Conservation (phyloP, 441 rosid genomes). For the Corymbia calophylla region DNA sequence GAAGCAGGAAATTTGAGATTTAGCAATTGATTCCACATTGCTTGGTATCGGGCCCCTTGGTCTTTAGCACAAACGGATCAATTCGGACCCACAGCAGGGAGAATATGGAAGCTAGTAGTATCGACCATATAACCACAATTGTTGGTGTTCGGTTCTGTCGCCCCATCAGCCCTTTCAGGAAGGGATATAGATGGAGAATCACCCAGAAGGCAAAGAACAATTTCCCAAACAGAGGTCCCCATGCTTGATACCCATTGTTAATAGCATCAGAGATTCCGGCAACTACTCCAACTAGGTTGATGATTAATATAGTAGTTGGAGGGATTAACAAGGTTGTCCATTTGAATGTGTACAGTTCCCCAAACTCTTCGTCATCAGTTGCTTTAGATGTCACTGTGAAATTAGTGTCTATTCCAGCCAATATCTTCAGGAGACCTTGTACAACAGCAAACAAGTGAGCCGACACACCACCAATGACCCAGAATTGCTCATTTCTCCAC, state of each 20-base stretch:
- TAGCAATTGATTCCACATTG: slow-evolving; percentile 2
- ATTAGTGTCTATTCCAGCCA: slow-evolving; percentile 3
- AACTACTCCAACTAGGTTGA: slow-evolving; percentile 1
- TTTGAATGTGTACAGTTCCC: not conserved
- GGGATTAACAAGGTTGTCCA: slow-evolving; percentile 6
- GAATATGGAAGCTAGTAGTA: slow-evolving; percentile 1
- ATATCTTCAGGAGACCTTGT: not conserved
- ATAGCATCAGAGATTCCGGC: slow-evolving; percentile 1
- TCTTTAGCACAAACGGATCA: not conserved
- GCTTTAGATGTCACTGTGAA: not conserved
- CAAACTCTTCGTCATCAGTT: not conserved
- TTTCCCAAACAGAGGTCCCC: not conserved
- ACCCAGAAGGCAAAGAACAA: slow-evolving; percentile 1
- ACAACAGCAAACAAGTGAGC: not conserved
- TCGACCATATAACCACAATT: not conserved
- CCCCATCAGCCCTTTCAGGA: slow-evolving; percentile 5
- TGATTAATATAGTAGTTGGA: not conserved
- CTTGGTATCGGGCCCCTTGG: slow-evolving; percentile 1
- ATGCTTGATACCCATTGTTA: not conserved
- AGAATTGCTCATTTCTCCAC: slow-evolving; percentile 2
- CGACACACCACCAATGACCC: not conserved
- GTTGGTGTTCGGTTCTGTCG: slow-evolving; percentile 2
- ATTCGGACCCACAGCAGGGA: not conserved
- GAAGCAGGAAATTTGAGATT: not conserved
- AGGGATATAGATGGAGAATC: slow-evolving; percentile 1